phyloP scores from a whole-genome alignment of 2,329 filamentous ascomycete genomes.

The Scleromitrula shiraiana region DNA sequence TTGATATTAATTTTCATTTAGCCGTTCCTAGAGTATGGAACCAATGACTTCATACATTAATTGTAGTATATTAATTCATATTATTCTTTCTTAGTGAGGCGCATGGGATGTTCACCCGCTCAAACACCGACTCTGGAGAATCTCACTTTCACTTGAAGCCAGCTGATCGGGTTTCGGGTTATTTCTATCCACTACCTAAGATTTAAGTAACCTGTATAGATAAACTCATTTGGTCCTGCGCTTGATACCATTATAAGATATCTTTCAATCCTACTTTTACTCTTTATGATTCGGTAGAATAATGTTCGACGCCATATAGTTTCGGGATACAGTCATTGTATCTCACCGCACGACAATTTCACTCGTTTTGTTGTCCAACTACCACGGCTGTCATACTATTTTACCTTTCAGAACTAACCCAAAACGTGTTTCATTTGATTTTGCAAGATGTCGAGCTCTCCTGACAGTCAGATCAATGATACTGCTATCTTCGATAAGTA shows the following conservation, averaged over 20 bases:
- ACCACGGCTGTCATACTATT: too few relatives aligned
- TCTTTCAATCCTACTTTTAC: neutral
- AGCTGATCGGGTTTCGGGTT: slow-evolving; percentile 18
- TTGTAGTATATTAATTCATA: slow-evolving; percentile 10
- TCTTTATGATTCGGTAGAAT: slow-evolving; percentile 1
- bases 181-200: slow-evolving; percentile 1
- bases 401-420: neutral
- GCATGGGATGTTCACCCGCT: slow-evolving; percentile 22
- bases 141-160: slow-evolving; percentile 24
- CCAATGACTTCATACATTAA: slow-evolving; percentile 12
- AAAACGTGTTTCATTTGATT: neutral
- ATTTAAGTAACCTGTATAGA: neutral
- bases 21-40: slow-evolving; percentile 18
- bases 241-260: slow-evolving; percentile 5
- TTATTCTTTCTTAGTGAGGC: slow-evolving; percentile 14
- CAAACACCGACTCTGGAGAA: slow-evolving; percentile 21
- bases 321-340: neutral
- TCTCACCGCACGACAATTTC: neutral
- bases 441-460: slow-evolving; percentile 16
- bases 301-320: neutral
- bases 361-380: neutral
- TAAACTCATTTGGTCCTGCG: neutral
- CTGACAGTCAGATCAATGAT: slow-evolving; percentile 20
- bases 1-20: slow-evolving; percentile 16
- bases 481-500: slow-evolving; percentile 25